Base-by-base conservation (phyloP, 352 stramenopile genomes). In the Hyaloperonospora brassicae region DNA sequence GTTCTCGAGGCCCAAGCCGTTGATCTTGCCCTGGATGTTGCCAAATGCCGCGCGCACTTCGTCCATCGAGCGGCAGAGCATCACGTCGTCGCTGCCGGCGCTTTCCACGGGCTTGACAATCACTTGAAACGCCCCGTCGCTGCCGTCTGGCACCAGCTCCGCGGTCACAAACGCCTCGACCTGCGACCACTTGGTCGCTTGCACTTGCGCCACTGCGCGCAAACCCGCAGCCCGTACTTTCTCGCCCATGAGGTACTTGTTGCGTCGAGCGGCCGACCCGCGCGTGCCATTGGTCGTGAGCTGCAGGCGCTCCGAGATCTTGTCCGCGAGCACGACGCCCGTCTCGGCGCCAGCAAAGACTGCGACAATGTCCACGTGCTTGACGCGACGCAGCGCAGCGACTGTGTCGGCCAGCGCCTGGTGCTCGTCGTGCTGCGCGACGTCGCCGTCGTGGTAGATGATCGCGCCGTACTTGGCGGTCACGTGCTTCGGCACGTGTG, bases 91-190 rank as follows among this genome's bases (percentile, higher is more conserved):
- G 43, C 75, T 92, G 21, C 93, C 94, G 0, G 95, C 95, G 38
- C 81, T 96, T 61, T 97, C 87, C 6, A 93, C 86, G 14, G 93
- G 94, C 66, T 98, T 98, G 24, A 98, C 79, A 52, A 95, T 92
- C 35, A 91, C 84, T 52, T 81, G 70, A 50, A 90, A 86, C 25
- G 65, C 64, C 35, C 36, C 50, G 2, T 45, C 53, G 21, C 61
- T 56, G 9, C 70, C 43, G 44, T 59, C 50, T 1, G 78, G 72
- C 11, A 68, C 49, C 5, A 84, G 61, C 22, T 87, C 71, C 8
- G 73, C 63, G 39, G 77, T 62, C 23, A 98, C 83, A 52, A 97
- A 92, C 17, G 60, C 63, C 34, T 81, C 79, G 36, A 94, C 80
- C 56, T 90, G 64, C 27, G 72, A 79, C 86, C 86, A 96, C 41